Conservation (phyloP, 1,139 yeast genomes). For the Geotrichum australiense region DNA sequence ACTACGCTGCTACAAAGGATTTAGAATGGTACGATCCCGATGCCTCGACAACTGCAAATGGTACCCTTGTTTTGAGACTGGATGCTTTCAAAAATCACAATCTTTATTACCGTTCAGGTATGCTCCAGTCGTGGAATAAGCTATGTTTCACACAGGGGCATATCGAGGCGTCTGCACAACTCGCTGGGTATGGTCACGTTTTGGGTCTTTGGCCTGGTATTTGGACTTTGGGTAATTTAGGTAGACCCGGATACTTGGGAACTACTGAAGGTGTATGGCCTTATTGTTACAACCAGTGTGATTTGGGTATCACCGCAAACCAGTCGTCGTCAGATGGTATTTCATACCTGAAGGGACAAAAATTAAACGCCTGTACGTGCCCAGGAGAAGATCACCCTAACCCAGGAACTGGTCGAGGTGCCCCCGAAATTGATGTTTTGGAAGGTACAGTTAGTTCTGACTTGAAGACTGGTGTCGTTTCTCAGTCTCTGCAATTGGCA, state of each 20-base stretch:
- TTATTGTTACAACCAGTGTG: conserved; percentile 72
- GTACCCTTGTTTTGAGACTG: conserved; percentile 56
- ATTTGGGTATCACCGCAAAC: conserved; percentile 85
- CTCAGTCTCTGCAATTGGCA: conserved; percentile 78
- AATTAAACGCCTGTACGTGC: conserved; percentile 63
- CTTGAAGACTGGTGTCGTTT: conserved; percentile 49
- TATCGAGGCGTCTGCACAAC: conserved; percentile 58
- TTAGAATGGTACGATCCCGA: conserved; percentile 89
- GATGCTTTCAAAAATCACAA: conserved; percentile 70
- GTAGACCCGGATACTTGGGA: conserved; percentile 75
- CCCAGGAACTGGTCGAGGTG: conserved; percentile 74
- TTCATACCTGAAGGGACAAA: conserved; percentile 72
- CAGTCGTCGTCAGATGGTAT: conserved; percentile 79
- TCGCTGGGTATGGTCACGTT: conserved; percentile 64
- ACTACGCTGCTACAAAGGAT: conserved; percentile 75
- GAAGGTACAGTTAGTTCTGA: conserved; percentile 60
- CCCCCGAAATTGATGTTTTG: conserved; percentile 80
- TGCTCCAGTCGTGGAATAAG: conserved; percentile 82
- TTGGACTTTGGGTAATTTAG: conserved; percentile 84
- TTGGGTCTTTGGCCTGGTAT: conserved; percentile 87
- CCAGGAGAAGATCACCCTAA: conserved; percentile 73
- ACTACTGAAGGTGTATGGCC: conserved; percentile 88
- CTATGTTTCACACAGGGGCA: conserved; percentile 73
- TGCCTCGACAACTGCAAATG: conserved; percentile 62
- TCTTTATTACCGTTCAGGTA: conserved; percentile 71